These are phyloP conservation scores for Agaricus sinodeliciosus DNA, from an alignment of 768 basidiomycete genomes.

Conservation along the genomic window DNA sequence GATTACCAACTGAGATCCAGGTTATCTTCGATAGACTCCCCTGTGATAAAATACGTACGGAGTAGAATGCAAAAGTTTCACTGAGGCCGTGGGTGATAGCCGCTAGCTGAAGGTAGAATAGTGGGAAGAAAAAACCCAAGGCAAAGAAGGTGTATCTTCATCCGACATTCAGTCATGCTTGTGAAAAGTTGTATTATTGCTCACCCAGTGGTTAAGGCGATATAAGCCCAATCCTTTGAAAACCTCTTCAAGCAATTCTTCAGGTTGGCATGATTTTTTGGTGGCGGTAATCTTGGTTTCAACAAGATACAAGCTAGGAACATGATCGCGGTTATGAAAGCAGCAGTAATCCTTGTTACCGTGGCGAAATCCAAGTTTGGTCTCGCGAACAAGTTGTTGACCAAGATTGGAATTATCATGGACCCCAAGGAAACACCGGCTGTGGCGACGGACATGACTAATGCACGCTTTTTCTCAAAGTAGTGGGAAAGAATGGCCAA, in stretches of 20 bases:
- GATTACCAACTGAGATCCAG: background rate
- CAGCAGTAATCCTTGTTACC: constrained; percentile 9
- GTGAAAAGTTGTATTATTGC: background rate
- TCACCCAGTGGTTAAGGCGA: constrained; percentile 13
- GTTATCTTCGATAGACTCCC: background rate
- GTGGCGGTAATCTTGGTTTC: constrained; percentile 16
- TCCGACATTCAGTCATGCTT: background rate
- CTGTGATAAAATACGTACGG: constrained; percentile 12
- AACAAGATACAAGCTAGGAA: constrained; percentile 22
- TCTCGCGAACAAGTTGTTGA: constrained; percentile 35
- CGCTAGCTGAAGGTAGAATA: constrained; percentile 35
- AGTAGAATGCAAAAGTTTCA: constrained; percentile 23
- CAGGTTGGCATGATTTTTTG: constrained; percentile 18
- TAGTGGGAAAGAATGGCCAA: constrained; percentile 34
- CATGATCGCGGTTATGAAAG: constrained; percentile 6
- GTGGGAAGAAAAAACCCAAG: constrained; percentile 24
- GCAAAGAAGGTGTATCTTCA: constrained; percentile 14
- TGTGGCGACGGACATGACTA: constrained; percentile 30
- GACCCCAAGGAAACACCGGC: constrained; percentile 15
- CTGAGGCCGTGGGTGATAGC: constrained; percentile 24
- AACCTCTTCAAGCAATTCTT: constrained; percentile 10
- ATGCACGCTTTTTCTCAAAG: constrained; percentile 30
- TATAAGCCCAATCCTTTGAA: constrained; percentile 12
- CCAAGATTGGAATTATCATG: constrained; percentile 37
- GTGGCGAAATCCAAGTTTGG: constrained; percentile 22